Conservation (phyloP, 768 basidiomycete genomes). For the Sarcomyxa edulis region DNA sequence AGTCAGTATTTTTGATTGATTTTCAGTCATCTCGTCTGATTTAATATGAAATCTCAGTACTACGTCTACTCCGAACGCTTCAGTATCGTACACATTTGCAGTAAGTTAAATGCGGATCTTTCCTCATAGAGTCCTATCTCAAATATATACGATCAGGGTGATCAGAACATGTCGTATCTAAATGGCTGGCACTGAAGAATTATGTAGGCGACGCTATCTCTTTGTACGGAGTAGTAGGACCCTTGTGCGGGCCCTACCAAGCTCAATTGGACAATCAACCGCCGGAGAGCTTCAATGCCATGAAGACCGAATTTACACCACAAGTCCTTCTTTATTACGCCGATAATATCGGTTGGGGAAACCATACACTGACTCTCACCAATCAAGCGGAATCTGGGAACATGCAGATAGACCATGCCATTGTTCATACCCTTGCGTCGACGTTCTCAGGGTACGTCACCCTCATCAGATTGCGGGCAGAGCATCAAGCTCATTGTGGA, state of each 20-base stretch:
- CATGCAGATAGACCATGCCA: conserved; percentile 28
- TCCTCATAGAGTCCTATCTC: neutral
- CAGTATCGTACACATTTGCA: conserved; percentile 12
- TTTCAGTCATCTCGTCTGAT: neutral
- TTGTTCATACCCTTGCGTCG: conserved; percentile 8
- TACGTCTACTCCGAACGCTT: conserved; percentile 11
- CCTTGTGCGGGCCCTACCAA: conserved; percentile 13
- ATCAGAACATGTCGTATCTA: neutral
- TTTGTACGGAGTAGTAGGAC: conserved; percentile 30
- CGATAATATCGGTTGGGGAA: conserved; percentile 16
- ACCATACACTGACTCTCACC: conserved; percentile 25
- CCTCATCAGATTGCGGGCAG: neutral
- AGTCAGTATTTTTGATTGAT: conserved; percentile 14
- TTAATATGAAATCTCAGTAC: conserved; percentile 7
- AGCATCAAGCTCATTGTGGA: conserved; percentile 7
- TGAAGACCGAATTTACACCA: conserved; percentile 7
- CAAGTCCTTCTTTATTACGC: conserved; percentile 17
- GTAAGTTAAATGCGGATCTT: too few relatives aligned
- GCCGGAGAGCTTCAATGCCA: conserved; percentile 13
- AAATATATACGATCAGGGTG: neutral
- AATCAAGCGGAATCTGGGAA: conserved; percentile 19
- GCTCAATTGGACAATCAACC: conserved; percentile 18
- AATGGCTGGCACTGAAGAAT: neutral
- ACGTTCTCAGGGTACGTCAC: neutral
- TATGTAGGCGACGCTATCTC: conserved; percentile 20